Evolutionary conservation across 305 asterid genomes (phyloP).

Genomic region (Solanum hybrid): DNA sequence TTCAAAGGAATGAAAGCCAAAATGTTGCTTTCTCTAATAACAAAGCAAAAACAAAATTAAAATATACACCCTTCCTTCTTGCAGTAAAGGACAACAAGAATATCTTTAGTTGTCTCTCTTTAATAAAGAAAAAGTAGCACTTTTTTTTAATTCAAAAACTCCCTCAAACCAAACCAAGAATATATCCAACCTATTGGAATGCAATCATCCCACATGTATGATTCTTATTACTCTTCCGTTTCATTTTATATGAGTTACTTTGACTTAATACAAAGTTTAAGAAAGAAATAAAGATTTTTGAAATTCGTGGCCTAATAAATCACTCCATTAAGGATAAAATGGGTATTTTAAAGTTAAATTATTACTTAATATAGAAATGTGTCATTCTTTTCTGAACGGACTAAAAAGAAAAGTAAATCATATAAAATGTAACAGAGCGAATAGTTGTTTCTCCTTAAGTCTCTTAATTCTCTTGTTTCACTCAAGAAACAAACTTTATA

Average conservation of each 20-base stretch:
- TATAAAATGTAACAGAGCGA: accelerated
- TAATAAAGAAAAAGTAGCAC: not conserved
- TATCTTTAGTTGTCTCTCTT: conserved; percentile 1
- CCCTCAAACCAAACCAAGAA: conserved; percentile 2
- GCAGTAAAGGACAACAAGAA: conserved; percentile 2
- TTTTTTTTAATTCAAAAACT: not conserved
- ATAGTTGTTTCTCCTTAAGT: not conserved
- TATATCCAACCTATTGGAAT: not conserved
- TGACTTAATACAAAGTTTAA: accelerated
- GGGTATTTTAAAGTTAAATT: accelerated
- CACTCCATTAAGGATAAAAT: not conserved
- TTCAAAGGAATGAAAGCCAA: not conserved
- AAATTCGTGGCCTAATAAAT: no score
- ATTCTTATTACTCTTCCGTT: not conserved
- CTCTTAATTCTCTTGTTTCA: not conserved
- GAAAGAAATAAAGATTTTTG: no score
- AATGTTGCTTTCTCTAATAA: not conserved
- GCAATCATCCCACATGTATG: not conserved
- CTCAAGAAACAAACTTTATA: not conserved
- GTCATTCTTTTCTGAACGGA: accelerated
- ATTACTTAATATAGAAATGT: no score
- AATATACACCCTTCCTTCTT: not conserved
- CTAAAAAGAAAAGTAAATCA: no score
- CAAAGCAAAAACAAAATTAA: conserved; percentile 2
- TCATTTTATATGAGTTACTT: no score